Base-by-base conservation (phyloP, 257 asterid species). In the Nicotiana noctiflora region DNA sequence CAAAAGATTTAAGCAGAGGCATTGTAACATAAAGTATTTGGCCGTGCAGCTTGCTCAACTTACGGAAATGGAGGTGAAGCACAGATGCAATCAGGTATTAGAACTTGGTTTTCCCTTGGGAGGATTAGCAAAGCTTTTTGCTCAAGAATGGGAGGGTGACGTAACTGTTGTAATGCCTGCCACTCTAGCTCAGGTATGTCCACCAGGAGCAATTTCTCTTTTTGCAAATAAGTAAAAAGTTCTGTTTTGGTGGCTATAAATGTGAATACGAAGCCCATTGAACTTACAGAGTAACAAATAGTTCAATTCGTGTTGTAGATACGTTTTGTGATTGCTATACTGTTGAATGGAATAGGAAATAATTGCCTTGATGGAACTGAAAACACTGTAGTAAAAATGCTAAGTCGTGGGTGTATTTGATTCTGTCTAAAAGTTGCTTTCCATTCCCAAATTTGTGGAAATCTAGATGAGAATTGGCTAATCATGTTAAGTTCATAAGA, bases 81-180 rank as follows among this genome's bases (percentile, higher is more conserved):
- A 93, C 88, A 80, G 96, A 86, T 93, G 96, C 86, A 86, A 90
- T 76, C 97, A 93, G 83, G 83, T 93, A 80, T 44, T 93, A 88
- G 94, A 93, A 89, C 97, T 93, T 12, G 97, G 97, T 49, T 91
- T 91, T 80, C 97, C 93, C 11, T 81, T 93, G 29, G 93, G 97
- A 17, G 94, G 97, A 72, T 61, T 91, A 21, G 92, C 94, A 6
- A 91, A 88, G 87, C 89, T 93, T 14, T 93, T 93, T 81, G 94
- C 97, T 76, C 97, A 93, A 86, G 97, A 93, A 56, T 91, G 97
- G 97, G 94, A 93, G 85, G 97, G 96, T 8, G 96, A 93, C 57
- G 96, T 91, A 25, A 93, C 97, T 15, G 89, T 93, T 21, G 97
- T 91, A 52, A 93, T 93, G 97, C 97, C 97, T 29, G 97, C 91